Evolutionary conservation across 352 stramenopile genomes (phyloP), one percentile per base, ranked within the genome.

Genomic region (Aphanomyces stellatus): DNA sequence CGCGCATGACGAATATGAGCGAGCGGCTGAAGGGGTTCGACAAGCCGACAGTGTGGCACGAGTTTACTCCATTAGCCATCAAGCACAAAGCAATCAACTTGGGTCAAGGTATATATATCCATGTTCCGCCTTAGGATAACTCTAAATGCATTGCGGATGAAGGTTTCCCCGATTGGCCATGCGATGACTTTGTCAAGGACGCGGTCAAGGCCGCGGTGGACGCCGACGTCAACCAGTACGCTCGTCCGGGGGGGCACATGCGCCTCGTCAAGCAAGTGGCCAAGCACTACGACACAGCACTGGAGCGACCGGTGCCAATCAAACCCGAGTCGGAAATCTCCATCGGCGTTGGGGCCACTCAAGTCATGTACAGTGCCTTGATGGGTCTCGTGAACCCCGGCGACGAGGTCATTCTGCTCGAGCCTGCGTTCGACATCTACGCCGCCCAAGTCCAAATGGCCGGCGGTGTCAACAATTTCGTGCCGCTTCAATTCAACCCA

Each of bases 391-490:
- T 99, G 24, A 80, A 96, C 70, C 85, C 90, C 4, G 93, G 88
- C 6, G 95, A 99, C 74, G 96, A 99, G 72, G 96, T 99, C 13
- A 82, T 99, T 49, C 73, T 99, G 22, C 92, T 99, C 53, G 96
- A 99, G 72, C 96, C 96, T 6, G 97, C 96, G 53, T 99, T 99
- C 68, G 96, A 99, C 71, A 89, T 98, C 35, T 99, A 99, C 80
- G 74, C 93, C 22, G 79, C 87, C 17, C 84, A 91, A 65, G 83
- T 93, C 53, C 80, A 91, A 70, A 94, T 94, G 87, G 83, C 87
- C 30, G 81, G 77, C 61, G 83, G 83, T 34, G 84, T 84, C 69
- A 92, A 78, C 62, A 74, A 69, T 68, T 97, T 82, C 70, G 88
- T 98, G 30, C 88, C 90, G 35, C 74, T 98, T 6, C 76, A 85